These are phyloP conservation scores for Yarrowia divulgata DNA, from an alignment of 805 yeast genomes.

Conservation along the genomic window DNA sequence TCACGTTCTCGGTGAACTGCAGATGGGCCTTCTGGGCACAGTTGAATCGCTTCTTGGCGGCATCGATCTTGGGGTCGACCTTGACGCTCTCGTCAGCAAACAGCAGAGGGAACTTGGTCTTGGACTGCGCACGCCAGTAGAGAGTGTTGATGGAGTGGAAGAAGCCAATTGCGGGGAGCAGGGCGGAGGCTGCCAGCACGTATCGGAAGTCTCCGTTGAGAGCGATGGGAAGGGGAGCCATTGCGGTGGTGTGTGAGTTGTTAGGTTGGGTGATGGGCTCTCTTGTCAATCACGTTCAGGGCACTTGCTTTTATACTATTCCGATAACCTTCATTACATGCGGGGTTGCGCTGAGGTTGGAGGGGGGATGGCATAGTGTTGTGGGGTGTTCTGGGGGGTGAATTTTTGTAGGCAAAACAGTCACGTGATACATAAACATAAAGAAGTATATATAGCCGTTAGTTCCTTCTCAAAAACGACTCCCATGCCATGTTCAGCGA, in stretches of 20 bases:
- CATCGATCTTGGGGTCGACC: conserved; percentile 38
- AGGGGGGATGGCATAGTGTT: neutral
- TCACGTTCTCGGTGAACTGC: conserved; percentile 40
- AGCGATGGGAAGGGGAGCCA: conserved; percentile 35
- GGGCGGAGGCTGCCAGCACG: conserved; percentile 34
- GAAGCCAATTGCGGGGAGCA: conserved; percentile 36
- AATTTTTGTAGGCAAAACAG: too few species aligned
- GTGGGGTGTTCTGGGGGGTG: neutral
- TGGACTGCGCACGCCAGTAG: conserved; percentile 33
- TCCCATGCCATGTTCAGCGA: too few species aligned
- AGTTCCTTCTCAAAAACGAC: too few species aligned
- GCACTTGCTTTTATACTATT: conserved; percentile 18
- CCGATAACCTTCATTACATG: conserved; percentile 6
- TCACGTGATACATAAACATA: too few species aligned
- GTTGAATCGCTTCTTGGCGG: conserved; percentile 40
- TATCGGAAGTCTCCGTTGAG: conserved; percentile 31
- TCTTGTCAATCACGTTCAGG: conserved; percentile 22
- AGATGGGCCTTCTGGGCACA: conserved; percentile 41
- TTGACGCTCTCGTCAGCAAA: conserved; percentile 40
- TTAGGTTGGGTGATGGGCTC: neutral
- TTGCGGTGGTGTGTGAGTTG: conserved; percentile 1
- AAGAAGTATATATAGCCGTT: too few species aligned
- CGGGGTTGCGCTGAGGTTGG: conserved; percentile 7
- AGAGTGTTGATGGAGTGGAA: conserved; percentile 39
- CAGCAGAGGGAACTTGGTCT: conserved; percentile 37